A percentile compares a stretch with the other conserved stretches of the same genome.
These are phyloP conservation scores for Debaryomycetaceae sp. DNA, from an alignment of 1,139 yeast species.

Conservation along the genomic window DNA sequence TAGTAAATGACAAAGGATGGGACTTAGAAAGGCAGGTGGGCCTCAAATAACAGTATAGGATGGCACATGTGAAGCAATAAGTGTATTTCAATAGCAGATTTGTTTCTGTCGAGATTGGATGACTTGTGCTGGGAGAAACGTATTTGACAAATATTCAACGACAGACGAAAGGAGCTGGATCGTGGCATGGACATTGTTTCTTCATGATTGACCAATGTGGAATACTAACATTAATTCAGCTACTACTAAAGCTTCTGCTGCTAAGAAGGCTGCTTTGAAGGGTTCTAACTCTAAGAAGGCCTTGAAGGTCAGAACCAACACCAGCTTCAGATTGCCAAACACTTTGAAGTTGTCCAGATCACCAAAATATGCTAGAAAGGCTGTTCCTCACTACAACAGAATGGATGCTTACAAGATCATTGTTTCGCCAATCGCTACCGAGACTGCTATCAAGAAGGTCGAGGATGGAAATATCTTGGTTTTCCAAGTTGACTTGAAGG, in stretches of 20 bases:
- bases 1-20: not conserved
- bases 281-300: conserved; percentile 94
- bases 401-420: conserved; percentile 94
- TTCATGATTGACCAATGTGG: not conserved
- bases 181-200: not conserved
- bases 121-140: too few species aligned
- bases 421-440: conserved; percentile 94
- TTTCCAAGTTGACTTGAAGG: conserved; percentile 93
- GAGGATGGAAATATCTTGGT: conserved; percentile 99
- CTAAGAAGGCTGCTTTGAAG: conserved; percentile 98
- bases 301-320: conserved; percentile 88
- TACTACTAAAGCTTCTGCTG: conserved; percentile 83
- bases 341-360: conserved; percentile 90
- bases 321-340: conserved; percentile 98
- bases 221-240: conserved; percentile 15
- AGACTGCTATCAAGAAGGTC: conserved; percentile 99
- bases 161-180: not conserved
- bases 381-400: conserved; percentile 97
- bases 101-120: too few species aligned
- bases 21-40: not conserved
- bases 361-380: conserved; percentile 94
- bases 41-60: not conserved
- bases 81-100: too few species aligned
- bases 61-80: too few species aligned
- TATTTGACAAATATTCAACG: too few species aligned